Percentiles rank a stretch among this genome's conserved stretches.
These are phyloP conservation scores for Penicillium sp. DNA, from an alignment of 2,329 filamentous ascomycete genomes.

Conservation along the genomic window DNA sequence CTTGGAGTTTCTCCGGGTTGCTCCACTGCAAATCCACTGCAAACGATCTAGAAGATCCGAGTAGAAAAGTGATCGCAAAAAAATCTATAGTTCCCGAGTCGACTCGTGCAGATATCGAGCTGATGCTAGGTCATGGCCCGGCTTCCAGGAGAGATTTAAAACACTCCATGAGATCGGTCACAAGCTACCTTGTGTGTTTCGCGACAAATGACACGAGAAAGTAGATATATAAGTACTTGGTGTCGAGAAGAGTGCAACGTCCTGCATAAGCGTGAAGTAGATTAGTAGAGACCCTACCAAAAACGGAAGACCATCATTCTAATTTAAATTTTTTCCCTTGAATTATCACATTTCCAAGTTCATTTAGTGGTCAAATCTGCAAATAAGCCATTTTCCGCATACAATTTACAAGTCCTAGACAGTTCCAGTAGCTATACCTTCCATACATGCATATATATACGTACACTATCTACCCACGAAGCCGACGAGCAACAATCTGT, in stretches of 20 bases:
- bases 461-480: not conserved
- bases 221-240: not conserved
- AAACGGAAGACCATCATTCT: not conserved
- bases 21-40: not conserved
- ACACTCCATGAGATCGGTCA: too few relatives aligned
- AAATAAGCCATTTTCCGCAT: not conserved
- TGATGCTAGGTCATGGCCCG: too few relatives aligned
- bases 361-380: too few relatives aligned
- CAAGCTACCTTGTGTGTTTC: too few relatives aligned
- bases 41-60: not conserved
- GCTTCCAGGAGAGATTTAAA: too few relatives aligned
- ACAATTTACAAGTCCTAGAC: not conserved
- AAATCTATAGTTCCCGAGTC: not conserved
- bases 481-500: slow-evolving; percentile 2
- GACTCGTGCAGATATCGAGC: too few relatives aligned
- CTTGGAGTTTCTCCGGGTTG: not conserved
- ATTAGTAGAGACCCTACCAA: not conserved
- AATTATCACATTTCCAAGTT: too few relatives aligned
- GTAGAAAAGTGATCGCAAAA: not conserved
- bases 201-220: too few relatives aligned
- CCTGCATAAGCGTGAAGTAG: not conserved
- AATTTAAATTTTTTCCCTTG: too few relatives aligned
- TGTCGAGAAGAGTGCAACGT: not conserved
- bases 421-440: not conserved
- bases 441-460: not conserved